Evolutionary conservation across 768 basidiomycete genomes (phyloP), one percentile per base, ranked within the genome.

Genomic region (Pleurotus ostreatus): DNA sequence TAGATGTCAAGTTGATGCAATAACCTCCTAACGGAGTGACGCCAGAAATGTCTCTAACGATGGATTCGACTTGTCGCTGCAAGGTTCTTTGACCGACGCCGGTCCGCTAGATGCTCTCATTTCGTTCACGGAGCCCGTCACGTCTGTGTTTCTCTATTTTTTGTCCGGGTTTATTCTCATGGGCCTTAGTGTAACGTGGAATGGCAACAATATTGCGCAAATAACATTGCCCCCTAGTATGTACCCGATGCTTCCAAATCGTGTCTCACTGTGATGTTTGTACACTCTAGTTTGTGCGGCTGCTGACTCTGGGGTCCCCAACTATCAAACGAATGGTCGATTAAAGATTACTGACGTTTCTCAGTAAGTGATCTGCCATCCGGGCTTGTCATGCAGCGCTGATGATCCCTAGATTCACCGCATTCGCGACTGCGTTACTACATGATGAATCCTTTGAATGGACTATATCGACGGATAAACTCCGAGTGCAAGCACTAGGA

Each of bases 61-160:
- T 1, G 88, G 88, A 1, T 89, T 89, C 62, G 78, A 84, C 64
- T 67, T 89, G 22, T 67, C 78, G 2, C 71, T 90, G 4, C 73
- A 71, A 18, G 86, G 85, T 12, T 82, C 84, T 11, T 64, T 87
- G 53, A 84, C 81, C 0, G 80, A 83, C 49, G 67, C 79, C 5
- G 88, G 88, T 0, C 86, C 88, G 18, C 74, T 90, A 49, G 87
- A 89, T 69, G 86, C 85, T 2, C 61, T 77, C 46, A 88, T 90
- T 48, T 78, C 79, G 12, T 90, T 89, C 63, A 71, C 74, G 12
- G 82, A 86, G 43, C 85, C 85, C 1, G 70, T 88, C 45, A 79
- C 62, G 82, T 85, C 70, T 53, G 79, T 67, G 12, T 41, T n/a
- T 16, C 5, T 56, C 9, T 39, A n/a, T 41, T 25, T 25, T 30